phyloP scores from a whole-genome alignment of 1,284 basidiomycete species.

The Trichosporon faecale region DNA sequence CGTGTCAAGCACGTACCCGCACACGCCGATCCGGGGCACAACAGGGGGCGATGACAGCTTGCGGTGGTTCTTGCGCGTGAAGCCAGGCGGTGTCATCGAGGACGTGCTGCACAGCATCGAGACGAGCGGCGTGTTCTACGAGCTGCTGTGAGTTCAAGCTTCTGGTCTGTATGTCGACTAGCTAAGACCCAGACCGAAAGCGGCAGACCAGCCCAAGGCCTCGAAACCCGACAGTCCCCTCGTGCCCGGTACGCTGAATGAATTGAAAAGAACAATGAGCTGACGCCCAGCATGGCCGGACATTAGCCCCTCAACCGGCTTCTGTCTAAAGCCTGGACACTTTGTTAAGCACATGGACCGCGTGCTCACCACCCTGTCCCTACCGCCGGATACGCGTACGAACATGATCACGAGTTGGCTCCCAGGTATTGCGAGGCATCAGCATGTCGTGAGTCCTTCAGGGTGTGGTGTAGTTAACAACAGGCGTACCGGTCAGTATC shows the following conservation, averaged over 20 bases:
- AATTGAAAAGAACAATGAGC: not conserved
- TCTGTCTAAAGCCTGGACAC: constrained; percentile 40
- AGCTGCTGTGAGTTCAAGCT: constrained; percentile 35
- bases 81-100: constrained; percentile 39
- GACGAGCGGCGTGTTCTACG: constrained; percentile 39
- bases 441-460: constrained; percentile 41
- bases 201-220: constrained; percentile 16
- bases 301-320: constrained; percentile 38
- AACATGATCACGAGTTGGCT: constrained; percentile 47
- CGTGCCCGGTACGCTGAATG: constrained; percentile 36
- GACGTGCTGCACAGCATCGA: constrained; percentile 45
- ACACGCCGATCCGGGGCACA: constrained; percentile 35
- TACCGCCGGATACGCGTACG: constrained; percentile 43
- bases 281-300: constrained; percentile 41
- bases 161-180: too few relatives aligned
- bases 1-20: constrained; percentile 44
- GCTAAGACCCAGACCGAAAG: constrained; percentile 12
- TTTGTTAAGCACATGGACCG: constrained; percentile 49
- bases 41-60: constrained; percentile 29
- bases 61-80: constrained; percentile 45
- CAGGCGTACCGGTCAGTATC: constrained; percentile 38
- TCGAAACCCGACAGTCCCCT: constrained; percentile 38
- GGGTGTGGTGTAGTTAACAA: constrained; percentile 2
- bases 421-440: constrained; percentile 40
- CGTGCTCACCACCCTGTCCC: constrained; percentile 36